Percentiles rank a stretch among this genome's conserved stretches.
phyloP scores from a whole-genome alignment of 345 rosid genomes.

The Rubroshorea leprosula region DNA sequence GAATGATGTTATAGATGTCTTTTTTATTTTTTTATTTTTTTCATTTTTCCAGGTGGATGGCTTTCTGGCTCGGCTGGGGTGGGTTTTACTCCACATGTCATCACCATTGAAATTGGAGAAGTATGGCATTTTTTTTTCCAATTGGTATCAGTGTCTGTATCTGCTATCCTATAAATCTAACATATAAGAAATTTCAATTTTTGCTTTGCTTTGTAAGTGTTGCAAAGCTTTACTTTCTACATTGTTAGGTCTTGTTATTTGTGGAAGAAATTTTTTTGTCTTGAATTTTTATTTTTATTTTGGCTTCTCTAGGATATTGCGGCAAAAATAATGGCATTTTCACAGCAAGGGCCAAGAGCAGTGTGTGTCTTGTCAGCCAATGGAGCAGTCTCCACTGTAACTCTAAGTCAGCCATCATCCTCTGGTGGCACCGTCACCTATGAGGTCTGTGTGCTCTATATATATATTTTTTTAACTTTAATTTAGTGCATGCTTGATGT shows the following conservation, averaged over 20 bases:
- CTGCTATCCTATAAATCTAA: neutral
- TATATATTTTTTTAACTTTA: too few species aligned
- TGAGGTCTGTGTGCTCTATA: constrained; percentile 56
- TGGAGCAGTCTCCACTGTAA: constrained; percentile 85
- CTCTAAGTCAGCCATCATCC: constrained; percentile 72
- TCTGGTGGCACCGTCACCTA: constrained; percentile 76
- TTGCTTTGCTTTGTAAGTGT: neutral
- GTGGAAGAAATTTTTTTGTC: constrained; percentile 1
- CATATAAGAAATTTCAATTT: neutral
- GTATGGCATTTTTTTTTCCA: constrained; percentile 32
- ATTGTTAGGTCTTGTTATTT: neutral
- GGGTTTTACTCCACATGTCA: constrained; percentile 70
- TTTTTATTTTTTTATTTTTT: too few species aligned
- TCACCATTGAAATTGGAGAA: constrained; percentile 67
- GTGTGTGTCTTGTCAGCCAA: constrained; percentile 80
- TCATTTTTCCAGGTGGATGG: constrained; percentile 43
- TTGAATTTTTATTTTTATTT: constrained; percentile 9
- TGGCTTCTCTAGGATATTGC: constrained; percentile 69
- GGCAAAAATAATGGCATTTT: constrained; percentile 65
- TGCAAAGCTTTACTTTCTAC: too few species aligned
- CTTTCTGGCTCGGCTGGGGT: constrained; percentile 63
- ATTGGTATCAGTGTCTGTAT: neutral
- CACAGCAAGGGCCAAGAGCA: constrained; percentile 87
- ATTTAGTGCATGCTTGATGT: too few species aligned
- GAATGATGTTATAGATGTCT: constrained; percentile 10